Conservation (phyloP, 352 stramenopile species). For the Pythium dissotocum region DNA sequence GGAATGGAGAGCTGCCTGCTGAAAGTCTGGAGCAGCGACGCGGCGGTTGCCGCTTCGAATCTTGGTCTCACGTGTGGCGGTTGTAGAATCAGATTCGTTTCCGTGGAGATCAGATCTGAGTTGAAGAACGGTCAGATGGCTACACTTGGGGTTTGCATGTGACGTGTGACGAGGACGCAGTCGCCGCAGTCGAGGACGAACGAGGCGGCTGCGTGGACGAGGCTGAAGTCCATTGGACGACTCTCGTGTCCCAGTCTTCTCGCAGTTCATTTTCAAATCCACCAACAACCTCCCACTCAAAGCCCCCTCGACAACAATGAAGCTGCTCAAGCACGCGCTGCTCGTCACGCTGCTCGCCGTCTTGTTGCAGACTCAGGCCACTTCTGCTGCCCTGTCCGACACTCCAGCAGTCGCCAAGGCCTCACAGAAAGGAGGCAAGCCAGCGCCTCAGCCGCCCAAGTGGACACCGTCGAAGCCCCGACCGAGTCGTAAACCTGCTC, state of each 20-base stretch:
- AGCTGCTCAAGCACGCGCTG: conserved; percentile 7
- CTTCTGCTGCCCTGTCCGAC: too few relatives aligned
- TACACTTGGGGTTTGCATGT: background rate
- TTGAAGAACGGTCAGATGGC: background rate
- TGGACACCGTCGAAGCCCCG: background rate
- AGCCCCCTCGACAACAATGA: background rate
- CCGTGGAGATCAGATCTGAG: background rate
- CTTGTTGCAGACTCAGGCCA: background rate
- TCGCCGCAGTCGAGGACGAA: background rate
- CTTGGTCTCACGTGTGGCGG: background rate
- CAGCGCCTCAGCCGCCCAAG: background rate
- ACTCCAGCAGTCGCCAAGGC: background rate
- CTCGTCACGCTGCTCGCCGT: conserved; percentile 6
- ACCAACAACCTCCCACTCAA: background rate
- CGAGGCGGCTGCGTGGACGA: background rate
- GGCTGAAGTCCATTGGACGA: background rate
- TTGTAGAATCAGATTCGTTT: background rate
- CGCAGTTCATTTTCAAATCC: background rate
- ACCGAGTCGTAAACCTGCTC: background rate
- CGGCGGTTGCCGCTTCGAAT: background rate
- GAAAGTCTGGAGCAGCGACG: background rate
- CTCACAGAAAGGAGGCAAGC: background rate
- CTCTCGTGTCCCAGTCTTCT: background rate
- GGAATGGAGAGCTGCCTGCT: background rate
- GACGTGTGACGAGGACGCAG: background rate